Evolutionary conservation across 805 yeast genomes (phyloP), one percentile per base, ranked within the genome.

Genomic region (Suhomyces kilbournensis): DNA sequence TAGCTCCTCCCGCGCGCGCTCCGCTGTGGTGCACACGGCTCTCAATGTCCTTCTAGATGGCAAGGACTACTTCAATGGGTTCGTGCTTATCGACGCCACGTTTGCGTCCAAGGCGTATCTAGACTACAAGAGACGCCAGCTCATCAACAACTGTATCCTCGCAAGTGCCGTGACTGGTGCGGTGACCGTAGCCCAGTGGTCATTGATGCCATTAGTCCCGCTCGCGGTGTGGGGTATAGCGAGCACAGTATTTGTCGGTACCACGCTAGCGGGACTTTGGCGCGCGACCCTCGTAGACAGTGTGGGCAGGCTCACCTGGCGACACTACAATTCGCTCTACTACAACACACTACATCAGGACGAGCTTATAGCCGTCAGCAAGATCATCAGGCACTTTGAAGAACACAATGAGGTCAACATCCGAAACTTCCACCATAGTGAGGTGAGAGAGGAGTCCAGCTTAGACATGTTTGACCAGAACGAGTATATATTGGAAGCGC

Each of bases 381-480:
- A 66, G 48, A 66, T 75, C 23, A 62, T 76, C 50, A 66, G 68
- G 7, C 70, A 72, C 52, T 76, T 69, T 50, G 79, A 76, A 56
- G 80, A 76, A 60, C 63, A 67, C 53, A 69, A 68, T 51, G 80
- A 76, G 50, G 59, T 72, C 40, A 76, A 75, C 50, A 61, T 73
- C 12, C 61, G 66, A 35, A 76, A 76, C 53, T 76, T 61, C 55
- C 79, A 76, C 58, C 61, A 58, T 47, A 65, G 70, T 43, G 54
- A 64, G 45, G 70, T 69, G 1, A 53, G 72, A 35, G 46, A 52
- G 4, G 45, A 56, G 26, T 34, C 62, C 4, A 56, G 60, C 45
- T 46, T 68, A 15, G 57, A 56, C 39, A 48, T 54, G n/a, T 51
- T 59, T 34, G 57, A 57, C 19, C 56, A 50, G 9, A 55, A 61